Evolutionary conservation across 345 rosid species (phyloP).

Genomic region (Moricandia moricandioides): DNA sequence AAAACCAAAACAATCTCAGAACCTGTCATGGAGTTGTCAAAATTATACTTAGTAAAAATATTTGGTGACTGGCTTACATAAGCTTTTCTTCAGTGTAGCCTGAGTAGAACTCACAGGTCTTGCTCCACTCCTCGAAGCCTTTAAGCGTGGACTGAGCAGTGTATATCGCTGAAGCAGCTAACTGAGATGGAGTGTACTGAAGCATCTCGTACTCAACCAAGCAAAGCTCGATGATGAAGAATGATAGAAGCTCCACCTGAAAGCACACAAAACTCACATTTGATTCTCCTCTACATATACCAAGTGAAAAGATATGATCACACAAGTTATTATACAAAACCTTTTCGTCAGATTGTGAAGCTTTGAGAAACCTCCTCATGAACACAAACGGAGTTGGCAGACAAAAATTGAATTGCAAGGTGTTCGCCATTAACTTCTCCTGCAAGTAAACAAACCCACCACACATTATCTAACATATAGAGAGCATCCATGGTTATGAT

Average conservation of each 20-base stretch:
- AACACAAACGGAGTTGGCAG: conserved; percentile 90
- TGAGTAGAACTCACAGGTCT: conserved; percentile 47
- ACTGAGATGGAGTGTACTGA: conserved; percentile 52
- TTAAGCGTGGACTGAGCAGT: conserved; percentile 52
- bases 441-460: conserved; percentile 34
- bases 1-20: neutral
- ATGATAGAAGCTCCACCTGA: conserved; percentile 82
- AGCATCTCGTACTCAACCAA: conserved; percentile 60
- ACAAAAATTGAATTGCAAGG: conserved; percentile 72
- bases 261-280: neutral
- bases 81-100: conserved; percentile 49
- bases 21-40: neutral
- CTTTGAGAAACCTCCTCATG: conserved; percentile 88
- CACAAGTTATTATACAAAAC: conserved; percentile 31
- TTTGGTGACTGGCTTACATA: conserved; percentile 33
- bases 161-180: conserved; percentile 71
- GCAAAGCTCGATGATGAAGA: conserved; percentile 57
- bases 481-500: neutral
- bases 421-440: conserved; percentile 80
- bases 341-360: conserved; percentile 83
- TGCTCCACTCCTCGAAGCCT: conserved; percentile 47
- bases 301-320: neutral
- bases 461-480: neutral
- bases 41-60: neutral
- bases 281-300: neutral